Evolutionary conservation across 257 asterid species (phyloP), one percentile per base, ranked within the genome.

Genomic region (Knoxia roxburghii): DNA sequence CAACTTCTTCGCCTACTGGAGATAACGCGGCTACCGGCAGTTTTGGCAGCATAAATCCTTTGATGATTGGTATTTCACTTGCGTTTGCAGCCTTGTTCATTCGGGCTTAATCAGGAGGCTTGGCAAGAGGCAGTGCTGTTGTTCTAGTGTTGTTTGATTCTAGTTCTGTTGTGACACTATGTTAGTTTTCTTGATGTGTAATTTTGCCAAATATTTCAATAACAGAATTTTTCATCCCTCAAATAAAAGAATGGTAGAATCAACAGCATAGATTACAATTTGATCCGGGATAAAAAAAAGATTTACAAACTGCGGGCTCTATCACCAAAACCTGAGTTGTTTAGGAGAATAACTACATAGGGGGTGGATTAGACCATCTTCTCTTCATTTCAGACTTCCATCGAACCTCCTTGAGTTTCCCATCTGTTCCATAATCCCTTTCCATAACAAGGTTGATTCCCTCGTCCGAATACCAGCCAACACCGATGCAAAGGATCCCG

Each of bases 401-500:
- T 67, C 97, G 77, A 32, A 94, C 97, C 76, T 94, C 99, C 84
- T 78, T 90, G 55, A 94, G 92, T 72, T 90, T 88, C 55, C 99
- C 97, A 77, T 90, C 97, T 23, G 84, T 78, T 70, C 97, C 99
- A 69, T 90, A 94, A 65, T 90, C 97, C 74, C 99, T 80, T 74
- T 94, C 99, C 95, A 94, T 88, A 13, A 94, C 99, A 63, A 88
- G 95, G 79, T 90, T 90, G 55, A 90, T 78, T 46, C 99, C 99
- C 78, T 87, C 97, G 13, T 83, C 88, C 0, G 99, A 94, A 72
- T 90, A 94, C 99, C 99, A 94, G n/a, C 99, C 99, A 29, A 85
- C 89, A 17, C 99, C 99, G 53, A 94, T 72, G 73, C 97, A 90
- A 14, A 94, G 90, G 49, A 82, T 77, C 17, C 95, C 99, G 29